Conservation (phyloP, 495 filamentous ascomycete species). For the Lichina pygmaea region DNA sequence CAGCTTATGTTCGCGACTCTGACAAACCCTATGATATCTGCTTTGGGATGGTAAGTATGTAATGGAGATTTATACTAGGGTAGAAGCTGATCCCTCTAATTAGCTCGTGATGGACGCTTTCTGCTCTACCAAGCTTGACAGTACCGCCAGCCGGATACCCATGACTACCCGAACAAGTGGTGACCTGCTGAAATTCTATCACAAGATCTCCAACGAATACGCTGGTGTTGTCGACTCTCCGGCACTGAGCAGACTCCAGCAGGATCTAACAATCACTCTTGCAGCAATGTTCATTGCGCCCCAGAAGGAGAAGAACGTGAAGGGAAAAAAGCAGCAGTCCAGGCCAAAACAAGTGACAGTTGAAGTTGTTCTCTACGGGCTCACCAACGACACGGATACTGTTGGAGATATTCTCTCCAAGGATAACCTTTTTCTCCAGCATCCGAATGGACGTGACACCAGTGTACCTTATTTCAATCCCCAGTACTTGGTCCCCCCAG, state of each 20-base stretch:
- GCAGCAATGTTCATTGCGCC: not conserved
- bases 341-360: not conserved
- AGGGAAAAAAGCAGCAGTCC: not conserved
- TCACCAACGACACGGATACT: not conserved
- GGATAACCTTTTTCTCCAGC: conserved; percentile 1
- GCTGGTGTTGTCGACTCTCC: not conserved
- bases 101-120: not conserved
- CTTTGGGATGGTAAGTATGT: not conserved
- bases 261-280: not conserved
- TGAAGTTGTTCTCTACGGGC: conserved; percentile 1
- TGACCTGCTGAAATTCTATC: not conserved
- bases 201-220: not conserved
- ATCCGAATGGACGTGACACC: conserved; percentile 1
- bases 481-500: conserved; percentile 7
- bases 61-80: not conserved
- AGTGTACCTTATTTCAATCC: conserved; percentile 6
- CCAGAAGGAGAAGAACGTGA: not conserved
- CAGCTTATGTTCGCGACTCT: too few relatives aligned
- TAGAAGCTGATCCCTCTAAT: not conserved
- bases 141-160: not conserved
- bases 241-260: not conserved
- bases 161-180: not conserved
- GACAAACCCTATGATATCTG: not conserved
- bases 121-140: not conserved
- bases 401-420: not conserved